Conservation (phyloP, 352 stramenopile species). For the Phytophthora capsici region DNA sequence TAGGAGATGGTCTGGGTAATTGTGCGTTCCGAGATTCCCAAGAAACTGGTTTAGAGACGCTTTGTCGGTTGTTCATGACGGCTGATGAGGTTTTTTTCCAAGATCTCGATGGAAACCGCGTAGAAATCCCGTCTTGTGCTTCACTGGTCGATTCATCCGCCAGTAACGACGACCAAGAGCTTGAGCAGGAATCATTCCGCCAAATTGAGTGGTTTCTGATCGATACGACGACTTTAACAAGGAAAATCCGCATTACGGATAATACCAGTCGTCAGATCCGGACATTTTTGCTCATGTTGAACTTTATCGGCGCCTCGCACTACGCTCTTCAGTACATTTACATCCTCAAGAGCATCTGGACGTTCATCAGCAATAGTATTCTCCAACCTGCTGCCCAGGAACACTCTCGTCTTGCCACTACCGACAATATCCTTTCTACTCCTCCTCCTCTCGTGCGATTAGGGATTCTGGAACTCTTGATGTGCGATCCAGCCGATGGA, state of each 20-base stretch:
- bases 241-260: constrained; percentile 45
- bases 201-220: constrained; percentile 46
- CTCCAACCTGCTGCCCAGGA: constrained; percentile 16
- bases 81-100: constrained; percentile 38
- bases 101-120: constrained; percentile 24
- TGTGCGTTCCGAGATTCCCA: constrained; percentile 48
- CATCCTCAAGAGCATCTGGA: constrained; percentile 35
- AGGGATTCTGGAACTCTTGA: constrained; percentile 14
- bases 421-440: constrained; percentile 1
- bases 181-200: constrained; percentile 32
- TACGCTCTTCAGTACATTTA: constrained; percentile 45
- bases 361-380: constrained; percentile 33
- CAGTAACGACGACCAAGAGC: constrained; percentile 5
- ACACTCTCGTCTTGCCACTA: constrained; percentile 5
- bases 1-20: constrained; percentile 44
- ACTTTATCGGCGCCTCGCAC: constrained; percentile 34
- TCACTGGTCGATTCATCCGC: constrained; percentile 13
- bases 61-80: constrained; percentile 45
- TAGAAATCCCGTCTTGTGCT: constrained; percentile 25
- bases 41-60: constrained; percentile 41
- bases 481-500: constrained; percentile 34
- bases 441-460: constrained; percentile 11
- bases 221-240: constrained; percentile 23
- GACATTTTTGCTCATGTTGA: constrained; percentile 42
- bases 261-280: constrained; percentile 51